Percentiles rank a stretch among this genome's conserved stretches.
phyloP scores from a whole-genome alignment of 2,329 filamentous ascomycete genomes.

The Apiospora pterosperma region DNA sequence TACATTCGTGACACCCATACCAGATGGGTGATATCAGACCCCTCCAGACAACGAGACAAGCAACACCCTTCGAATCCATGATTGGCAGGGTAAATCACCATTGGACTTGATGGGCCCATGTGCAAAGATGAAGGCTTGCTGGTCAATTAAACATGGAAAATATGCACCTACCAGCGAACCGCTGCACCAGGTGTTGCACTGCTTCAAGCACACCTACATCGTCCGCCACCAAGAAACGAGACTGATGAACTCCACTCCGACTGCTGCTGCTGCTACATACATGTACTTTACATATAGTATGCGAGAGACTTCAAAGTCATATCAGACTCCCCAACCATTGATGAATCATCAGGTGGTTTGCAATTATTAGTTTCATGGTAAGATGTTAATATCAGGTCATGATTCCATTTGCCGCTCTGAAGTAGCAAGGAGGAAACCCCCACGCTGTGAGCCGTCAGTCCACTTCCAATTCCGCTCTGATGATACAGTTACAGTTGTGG shows the following conservation, averaged over 20 bases:
- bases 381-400: slow-evolving; percentile 2
- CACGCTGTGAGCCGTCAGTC: not conserved
- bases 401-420: not conserved
- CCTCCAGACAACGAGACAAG: not conserved
- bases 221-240: not conserved
- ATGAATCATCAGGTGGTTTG: not conserved
- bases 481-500: slow-evolving; percentile 1
- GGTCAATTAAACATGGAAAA: not conserved
- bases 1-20: not conserved
- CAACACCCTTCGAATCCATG: not conserved
- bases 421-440: not conserved
- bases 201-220: not conserved
- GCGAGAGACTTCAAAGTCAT: not conserved
- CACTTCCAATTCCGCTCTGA: not conserved
- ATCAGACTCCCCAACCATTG: not conserved
- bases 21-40: not conserved
- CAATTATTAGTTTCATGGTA: not conserved
- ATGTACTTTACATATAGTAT: not conserved
- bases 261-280: not conserved
- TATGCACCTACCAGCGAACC: not conserved
- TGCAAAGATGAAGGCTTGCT: not conserved
- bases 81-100: not conserved
- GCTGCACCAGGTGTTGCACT: not conserved
- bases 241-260: not conserved
- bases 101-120: not conserved